Evolutionary conservation across 139 green algal species (phyloP).

Genomic region (Limnomonas spitsbergensis): DNA sequence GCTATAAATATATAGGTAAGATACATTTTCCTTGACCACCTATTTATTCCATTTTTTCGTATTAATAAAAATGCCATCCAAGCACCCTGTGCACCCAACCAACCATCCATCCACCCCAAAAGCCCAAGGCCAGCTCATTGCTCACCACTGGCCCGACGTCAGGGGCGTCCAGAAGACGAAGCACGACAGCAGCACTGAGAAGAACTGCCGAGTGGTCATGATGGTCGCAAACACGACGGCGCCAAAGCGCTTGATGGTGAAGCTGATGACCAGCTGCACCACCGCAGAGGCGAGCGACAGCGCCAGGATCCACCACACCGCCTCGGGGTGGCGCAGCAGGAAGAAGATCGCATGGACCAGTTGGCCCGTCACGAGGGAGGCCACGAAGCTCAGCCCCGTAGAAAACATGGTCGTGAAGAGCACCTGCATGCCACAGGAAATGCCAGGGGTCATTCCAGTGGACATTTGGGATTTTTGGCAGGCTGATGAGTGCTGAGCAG

Average conservation of each 20-base stretch:
- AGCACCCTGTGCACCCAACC: no score
- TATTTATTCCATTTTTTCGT: no score
- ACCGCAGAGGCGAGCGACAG: constrained; percentile 62
- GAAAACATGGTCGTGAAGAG: constrained; percentile 40
- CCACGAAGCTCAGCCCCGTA: constrained; percentile 28
- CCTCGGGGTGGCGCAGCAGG: constrained; percentile 58
- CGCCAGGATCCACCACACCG: constrained; percentile 55
- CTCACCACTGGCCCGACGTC: constrained; percentile 60
- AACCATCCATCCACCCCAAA: no score
- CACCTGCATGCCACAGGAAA: constrained; percentile 32
- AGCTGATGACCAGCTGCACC: constrained; percentile 71
- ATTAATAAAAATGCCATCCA: no score
- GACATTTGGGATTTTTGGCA: no score
- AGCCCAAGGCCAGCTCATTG: no score
- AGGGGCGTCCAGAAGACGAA: constrained; percentile 79
- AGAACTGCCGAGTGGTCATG: constrained; percentile 90
- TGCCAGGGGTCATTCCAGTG: no score
- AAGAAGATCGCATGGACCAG: constrained; percentile 66
- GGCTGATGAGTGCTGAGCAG: no score
- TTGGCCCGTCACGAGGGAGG: constrained; percentile 44
- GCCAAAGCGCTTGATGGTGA: constrained; percentile 87
- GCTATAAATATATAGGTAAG: no score
- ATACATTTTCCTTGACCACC: no score
- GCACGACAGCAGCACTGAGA: constrained; percentile 84
- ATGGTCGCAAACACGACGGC: constrained; percentile 88